Evolutionary conservation across 1,139 yeast genomes (phyloP), one percentile per base, ranked within the genome.

Genomic region (Taphrina betulina): DNA sequence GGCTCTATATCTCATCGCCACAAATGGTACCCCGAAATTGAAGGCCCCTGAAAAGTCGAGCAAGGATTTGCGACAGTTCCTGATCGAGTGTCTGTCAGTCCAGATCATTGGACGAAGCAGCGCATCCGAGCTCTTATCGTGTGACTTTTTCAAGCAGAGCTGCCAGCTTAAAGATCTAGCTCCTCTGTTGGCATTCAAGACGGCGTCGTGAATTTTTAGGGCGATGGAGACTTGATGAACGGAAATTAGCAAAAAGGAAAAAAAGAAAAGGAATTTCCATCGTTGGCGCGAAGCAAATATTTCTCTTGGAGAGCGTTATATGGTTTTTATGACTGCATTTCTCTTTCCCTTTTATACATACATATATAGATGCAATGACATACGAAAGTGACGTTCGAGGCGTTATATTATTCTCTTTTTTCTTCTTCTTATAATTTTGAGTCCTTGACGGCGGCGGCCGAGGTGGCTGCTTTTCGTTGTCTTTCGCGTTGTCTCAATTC

Each of bases 1-100:
- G 69, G 95, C 95, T 0, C 73, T 87, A 58, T 92, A 88, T 69
- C 73, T 92, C 66, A 92, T 92, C 74, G 97, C 96, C 12, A 87
- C 96, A 1, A 90, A 89, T 67, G 98, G 98, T 60, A 92, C 98
- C 1, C 98, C 98, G 38, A 89, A 89, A 69, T 75, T 92, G 65
- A 90, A 88, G 72, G 79, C 84, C 61, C 96, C 98, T 1, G 96
- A 87, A 61, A 71, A 75, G 53, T 75, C 92, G 59, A 83, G 94
- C 17, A 76, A 82, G 63, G 83, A 85, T 36, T 84, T 94, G 62
- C 90, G 90, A 75, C 81, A 85, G 66, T 92, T 92, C 67, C 76
- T 92, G 67, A 83, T 94, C 53, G 90, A 89, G 54, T 92, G 98
- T 73, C 76, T 92, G 41, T 90, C 97, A 70, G 98, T 92, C 42